Conservation (phyloP, 257 asterid genomes). For the Sherardia arvensis region DNA sequence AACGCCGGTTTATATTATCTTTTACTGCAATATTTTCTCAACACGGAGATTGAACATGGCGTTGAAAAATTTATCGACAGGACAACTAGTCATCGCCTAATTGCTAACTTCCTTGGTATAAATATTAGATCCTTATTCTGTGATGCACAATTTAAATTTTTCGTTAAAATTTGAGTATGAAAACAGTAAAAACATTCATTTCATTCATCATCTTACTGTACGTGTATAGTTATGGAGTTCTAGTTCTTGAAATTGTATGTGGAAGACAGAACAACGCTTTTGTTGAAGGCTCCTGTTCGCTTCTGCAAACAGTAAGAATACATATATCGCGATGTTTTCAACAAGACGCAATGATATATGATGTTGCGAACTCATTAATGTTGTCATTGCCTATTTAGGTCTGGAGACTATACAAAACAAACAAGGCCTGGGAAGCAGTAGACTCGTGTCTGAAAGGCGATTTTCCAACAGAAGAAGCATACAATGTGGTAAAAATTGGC, state of each 20-base stretch:
- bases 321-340: not conserved
- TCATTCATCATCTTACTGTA: too few species aligned
- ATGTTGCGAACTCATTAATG: not conserved
- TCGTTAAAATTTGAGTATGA: too few species aligned
- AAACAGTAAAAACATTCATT: too few species aligned
- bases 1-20: too few species aligned
- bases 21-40: too few species aligned
- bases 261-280: constrained; percentile 72
- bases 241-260: constrained; percentile 75
- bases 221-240: constrained; percentile 71
- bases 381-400: constrained; percentile 34
- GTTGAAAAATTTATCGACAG: too few species aligned
- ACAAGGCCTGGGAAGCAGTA: constrained; percentile 44
- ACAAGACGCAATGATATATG: too few species aligned
- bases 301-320: constrained; percentile 59
- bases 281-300: constrained; percentile 54
- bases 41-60: too few species aligned
- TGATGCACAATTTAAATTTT: too few species aligned
- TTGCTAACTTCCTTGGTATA: too few species aligned
- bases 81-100: too few species aligned
- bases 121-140: too few species aligned
- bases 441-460: constrained; percentile 41
- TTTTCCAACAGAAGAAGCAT: constrained; percentile 43
- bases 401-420: constrained; percentile 52
- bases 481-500: constrained; percentile 49